These are phyloP conservation scores for Podospora australis DNA, from an alignment of 495 filamentous ascomycete species.

Conservation along the genomic window DNA sequence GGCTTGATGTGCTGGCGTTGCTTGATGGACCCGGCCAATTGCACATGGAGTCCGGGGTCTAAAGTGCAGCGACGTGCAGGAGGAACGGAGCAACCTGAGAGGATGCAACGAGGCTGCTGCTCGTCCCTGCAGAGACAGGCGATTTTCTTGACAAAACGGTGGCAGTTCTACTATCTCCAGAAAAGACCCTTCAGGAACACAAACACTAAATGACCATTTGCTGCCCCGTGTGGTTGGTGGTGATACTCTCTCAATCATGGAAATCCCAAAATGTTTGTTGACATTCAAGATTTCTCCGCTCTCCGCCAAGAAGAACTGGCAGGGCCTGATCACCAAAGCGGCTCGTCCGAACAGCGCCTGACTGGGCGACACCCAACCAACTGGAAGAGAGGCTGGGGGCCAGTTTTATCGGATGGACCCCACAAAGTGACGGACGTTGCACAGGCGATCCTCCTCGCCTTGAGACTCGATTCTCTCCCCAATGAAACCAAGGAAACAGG, in stretches of 20 bases:
- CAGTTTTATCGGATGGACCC: constrained; percentile 1
- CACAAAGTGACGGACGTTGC: not conserved
- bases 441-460: too few relatives aligned
- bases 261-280: constrained; percentile 12
- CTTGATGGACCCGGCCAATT: constrained; percentile 30
- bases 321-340: not conserved
- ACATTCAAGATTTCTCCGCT: constrained; percentile 12
- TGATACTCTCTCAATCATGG: not conserved
- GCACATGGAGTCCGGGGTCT: constrained; percentile 24
- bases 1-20: constrained; percentile 36
- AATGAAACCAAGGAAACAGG: too few relatives aligned
- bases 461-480: too few relatives aligned
- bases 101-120: constrained; percentile 6
- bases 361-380: not conserved
- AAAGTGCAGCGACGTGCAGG: constrained; percentile 31
- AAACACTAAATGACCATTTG: too few relatives aligned
- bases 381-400: constrained; percentile 1
- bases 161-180: not conserved
- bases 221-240: not conserved
- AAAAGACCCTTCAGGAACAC: too few relatives aligned
- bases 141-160: not conserved
- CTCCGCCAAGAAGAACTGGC: constrained; percentile 7
- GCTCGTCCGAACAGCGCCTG: not conserved
- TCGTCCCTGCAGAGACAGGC: not conserved
- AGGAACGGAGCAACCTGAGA: not conserved